phyloP scores from a whole-genome alignment of 2,329 filamentous ascomycete genomes.

The Conoideocrella luteorostrata region DNA sequence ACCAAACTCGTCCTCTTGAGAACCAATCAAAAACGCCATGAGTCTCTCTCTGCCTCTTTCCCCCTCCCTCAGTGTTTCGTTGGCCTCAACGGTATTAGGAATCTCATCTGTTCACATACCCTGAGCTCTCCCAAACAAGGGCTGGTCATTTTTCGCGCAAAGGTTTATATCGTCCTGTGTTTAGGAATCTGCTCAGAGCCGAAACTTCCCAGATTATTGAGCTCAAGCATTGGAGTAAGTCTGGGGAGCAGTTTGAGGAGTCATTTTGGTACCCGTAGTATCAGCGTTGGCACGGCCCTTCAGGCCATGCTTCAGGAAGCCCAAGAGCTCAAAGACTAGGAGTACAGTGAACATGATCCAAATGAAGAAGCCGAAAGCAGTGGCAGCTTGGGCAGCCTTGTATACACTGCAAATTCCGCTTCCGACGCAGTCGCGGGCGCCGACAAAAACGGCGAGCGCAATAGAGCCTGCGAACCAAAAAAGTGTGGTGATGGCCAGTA shows the following conservation, averaged over 20 bases:
- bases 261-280: constrained; percentile 12
- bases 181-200: too few species aligned
- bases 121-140: too few species aligned
- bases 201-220: too few species aligned
- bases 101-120: too few species aligned
- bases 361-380: constrained; percentile 60
- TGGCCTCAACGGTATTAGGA: too few species aligned
- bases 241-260: constrained; percentile 10
- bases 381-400: constrained; percentile 53
- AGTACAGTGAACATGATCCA: constrained; percentile 47
- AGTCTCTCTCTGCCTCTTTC: too few species aligned
- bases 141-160: too few species aligned
- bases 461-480: constrained; percentile 90
- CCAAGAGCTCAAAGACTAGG: constrained; percentile 39
- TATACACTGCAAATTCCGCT: constrained; percentile 41
- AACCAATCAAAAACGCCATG: too few species aligned
- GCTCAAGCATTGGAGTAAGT: constrained; percentile 3
- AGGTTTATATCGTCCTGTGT: too few species aligned
- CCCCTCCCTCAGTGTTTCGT: too few species aligned
- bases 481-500: constrained; percentile 68
- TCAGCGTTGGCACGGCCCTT: constrained; percentile 22
- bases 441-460: constrained; percentile 62
- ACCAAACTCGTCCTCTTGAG: too few species aligned
- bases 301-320: constrained; percentile 25
- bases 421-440: constrained; percentile 46